Conservation (phyloP, 1,139 yeast species). For the Hansenula lynferdii region DNA sequence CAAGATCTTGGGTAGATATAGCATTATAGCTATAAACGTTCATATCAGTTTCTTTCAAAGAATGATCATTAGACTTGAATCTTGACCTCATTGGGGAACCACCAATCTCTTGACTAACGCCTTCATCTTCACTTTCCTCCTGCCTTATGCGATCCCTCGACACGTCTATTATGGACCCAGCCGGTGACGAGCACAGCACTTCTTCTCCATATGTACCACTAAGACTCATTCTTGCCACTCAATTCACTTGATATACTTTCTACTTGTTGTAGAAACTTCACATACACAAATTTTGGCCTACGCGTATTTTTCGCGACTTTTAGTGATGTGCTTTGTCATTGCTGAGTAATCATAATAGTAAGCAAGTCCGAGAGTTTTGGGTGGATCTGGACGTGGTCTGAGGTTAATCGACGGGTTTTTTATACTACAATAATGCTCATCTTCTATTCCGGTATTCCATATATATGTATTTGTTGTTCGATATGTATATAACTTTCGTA, state of each 20-base stretch:
- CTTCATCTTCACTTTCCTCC: background rate
- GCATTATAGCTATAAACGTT: constrained; percentile 1
- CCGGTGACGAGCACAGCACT: constrained; percentile 6
- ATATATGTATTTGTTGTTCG: no score
- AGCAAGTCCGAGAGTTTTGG: no score
- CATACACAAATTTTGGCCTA: no score
- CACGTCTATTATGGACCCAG: constrained; percentile 5
- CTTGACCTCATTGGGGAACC: background rate
- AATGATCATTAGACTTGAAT: no score
- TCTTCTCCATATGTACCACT: background rate
- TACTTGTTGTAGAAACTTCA: no score
- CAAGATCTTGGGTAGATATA: background rate
- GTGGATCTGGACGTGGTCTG: no score
- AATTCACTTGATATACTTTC: background rate
- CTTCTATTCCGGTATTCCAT: no score
- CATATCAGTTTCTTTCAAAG: background rate
- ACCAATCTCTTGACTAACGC: background rate
- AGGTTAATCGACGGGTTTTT: no score
- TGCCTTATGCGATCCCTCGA: background rate
- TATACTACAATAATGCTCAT: no score
- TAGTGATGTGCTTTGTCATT: no score
- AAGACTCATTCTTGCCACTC: background rate
- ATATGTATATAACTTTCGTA: no score
- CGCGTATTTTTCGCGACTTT: no score
- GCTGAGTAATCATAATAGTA: background rate